phyloP scores from a whole-genome alignment of 2,329 filamentous ascomycete species.

The Pyrenochaeta sp. region DNA sequence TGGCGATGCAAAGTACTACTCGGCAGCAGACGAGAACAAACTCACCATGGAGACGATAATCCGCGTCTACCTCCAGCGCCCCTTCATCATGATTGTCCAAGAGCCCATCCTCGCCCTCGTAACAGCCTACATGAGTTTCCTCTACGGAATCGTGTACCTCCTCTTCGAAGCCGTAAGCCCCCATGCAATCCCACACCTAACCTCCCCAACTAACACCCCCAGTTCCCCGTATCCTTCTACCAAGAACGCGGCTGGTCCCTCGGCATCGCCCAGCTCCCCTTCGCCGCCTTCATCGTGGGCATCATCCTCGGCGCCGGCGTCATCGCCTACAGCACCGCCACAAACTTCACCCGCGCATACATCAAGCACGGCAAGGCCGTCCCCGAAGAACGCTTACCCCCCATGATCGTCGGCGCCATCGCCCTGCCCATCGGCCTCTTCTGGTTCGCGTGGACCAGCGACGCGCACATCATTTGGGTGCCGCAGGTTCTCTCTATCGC shows the following conservation, averaged over 20 bases:
- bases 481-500: slow-evolving; percentile 63
- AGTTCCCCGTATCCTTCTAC: slow-evolving; percentile 70
- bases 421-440: slow-evolving; percentile 67
- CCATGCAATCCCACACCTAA: slow-evolving; percentile 51
- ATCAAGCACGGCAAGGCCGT: slow-evolving; percentile 57
- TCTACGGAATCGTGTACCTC: slow-evolving; percentile 70
- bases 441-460: slow-evolving; percentile 66
- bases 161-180: slow-evolving; percentile 43
- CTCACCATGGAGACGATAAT: slow-evolving; percentile 67
- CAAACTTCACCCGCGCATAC: slow-evolving; percentile 42
- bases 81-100: slow-evolving; percentile 67
- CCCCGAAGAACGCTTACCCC: slow-evolving; percentile 67
- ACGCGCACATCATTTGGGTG: slow-evolving; percentile 60
- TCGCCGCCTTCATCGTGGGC: slow-evolving; percentile 69
- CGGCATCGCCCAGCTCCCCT: slow-evolving; percentile 67
- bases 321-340: slow-evolving; percentile 42
- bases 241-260: slow-evolving; percentile 70
- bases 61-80: slow-evolving; percentile 71
- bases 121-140: slow-evolving; percentile 73
- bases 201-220: slow-evolving; percentile 6
- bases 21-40: slow-evolving; percentile 63
- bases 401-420: slow-evolving; percentile 70
- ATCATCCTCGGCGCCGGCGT: slow-evolving; percentile 58
- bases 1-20: slow-evolving; percentile 48
- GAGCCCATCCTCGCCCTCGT: slow-evolving; percentile 53